Evolutionary conservation across 108 stramenopile species (phyloP), one percentile per base, ranked within the genome.

Genomic region (Skeletonema marinoi): DNA sequence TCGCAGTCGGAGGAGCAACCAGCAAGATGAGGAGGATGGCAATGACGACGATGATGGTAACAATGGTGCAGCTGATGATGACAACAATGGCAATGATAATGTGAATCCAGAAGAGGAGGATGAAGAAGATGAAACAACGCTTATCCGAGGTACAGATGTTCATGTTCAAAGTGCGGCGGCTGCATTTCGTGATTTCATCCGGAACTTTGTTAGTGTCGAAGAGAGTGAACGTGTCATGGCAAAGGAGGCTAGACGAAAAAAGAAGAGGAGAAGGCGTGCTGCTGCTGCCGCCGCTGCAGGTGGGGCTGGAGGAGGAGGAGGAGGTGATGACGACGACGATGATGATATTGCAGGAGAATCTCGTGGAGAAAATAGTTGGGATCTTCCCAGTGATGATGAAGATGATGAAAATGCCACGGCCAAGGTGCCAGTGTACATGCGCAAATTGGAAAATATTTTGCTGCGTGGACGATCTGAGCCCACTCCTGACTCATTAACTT

Each of bases 111-210:
- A 54, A 6, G 65, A 38, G 0, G 77, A 73, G 0, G 42, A 73
- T 0, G 35, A 36, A 46, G 70, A 50, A 35, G 61, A 78, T 13
- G 67, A 68, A 30, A 73, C 78, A 65, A 68, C 81, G 0, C 56
- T 86, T 14, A 88, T 93, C 50, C 76, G 96, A 42, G 96, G 96
- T 21, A 96, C 93, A 14, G 88, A 94, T 60, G 87, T 96, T 36
- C 80, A 93, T 63, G 90, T 95, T 32, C 82, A 86, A 4, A 74
- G 82, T 42, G 91, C 95, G 3, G 93, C 92, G 8, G 82, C 84
- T 25, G 84, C 93, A 48, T 97, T 95, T 81, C 73, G 73, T 13
- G 82, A 91, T 41, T 97, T 95, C 80, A 44, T 97, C 11, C 75
- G 85, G 3, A 89, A 72, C 60, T 96, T 95, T 76, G 62, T 75